Evolutionary conservation across 2,329 filamentous ascomycete genomes (phyloP).

Genomic region (Xylariaceae sp.): DNA sequence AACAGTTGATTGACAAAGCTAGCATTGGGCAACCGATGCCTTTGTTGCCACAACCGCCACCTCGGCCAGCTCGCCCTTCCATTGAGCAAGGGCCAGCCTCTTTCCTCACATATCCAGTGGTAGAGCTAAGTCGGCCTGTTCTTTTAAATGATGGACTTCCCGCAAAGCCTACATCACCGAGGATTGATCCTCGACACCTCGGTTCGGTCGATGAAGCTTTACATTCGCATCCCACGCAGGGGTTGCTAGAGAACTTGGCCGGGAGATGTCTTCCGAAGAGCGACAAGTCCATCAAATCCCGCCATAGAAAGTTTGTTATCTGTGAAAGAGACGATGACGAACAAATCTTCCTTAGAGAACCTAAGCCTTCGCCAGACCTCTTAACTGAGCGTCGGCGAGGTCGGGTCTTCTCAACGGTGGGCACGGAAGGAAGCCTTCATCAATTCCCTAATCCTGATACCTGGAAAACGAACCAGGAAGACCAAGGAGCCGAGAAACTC

Average conservation of each 20-base stretch:
- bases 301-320: not conserved
- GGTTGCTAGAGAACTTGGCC: not conserved
- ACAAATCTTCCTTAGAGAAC: not conserved
- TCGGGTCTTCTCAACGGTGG: constrained; percentile 1
- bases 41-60: not conserved
- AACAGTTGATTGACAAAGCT: not conserved
- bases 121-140: not conserved
- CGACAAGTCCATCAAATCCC: not conserved
- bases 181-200: constrained; percentile 20
- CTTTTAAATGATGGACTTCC: not conserved
- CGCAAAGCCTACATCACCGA: not conserved
- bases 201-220: constrained; percentile 32
- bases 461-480: constrained; percentile 9
- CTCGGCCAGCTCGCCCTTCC: not conserved
- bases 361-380: not conserved
- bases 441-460: constrained; percentile 24
- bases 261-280: not conserved
- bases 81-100: not conserved
- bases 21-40: not conserved
- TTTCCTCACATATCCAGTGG: not conserved
- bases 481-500: not conserved
- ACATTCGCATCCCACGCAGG: constrained; percentile 30
- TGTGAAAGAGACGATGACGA: not conserved
- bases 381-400: constrained; percentile 25
- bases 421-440: not conserved